Conservation (phyloP, 2,329 filamentous ascomycete species). For the Cryoendolithus antarcticus region DNA sequence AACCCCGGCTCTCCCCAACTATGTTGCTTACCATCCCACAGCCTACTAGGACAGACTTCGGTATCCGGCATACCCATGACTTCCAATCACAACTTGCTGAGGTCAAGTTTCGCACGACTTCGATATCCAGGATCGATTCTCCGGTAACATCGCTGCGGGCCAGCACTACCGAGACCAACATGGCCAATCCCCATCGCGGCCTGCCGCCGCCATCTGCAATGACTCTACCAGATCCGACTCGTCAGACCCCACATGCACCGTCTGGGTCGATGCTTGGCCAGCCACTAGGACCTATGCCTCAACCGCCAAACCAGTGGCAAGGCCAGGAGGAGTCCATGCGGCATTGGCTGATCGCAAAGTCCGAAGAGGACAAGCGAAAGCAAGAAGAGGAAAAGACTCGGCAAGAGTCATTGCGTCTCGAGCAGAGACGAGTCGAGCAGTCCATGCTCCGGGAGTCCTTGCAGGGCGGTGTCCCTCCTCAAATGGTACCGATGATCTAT, state of each 20-base stretch:
- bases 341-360: slow-evolving; percentile 38
- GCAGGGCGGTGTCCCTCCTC: slow-evolving; percentile 38
- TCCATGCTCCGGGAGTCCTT: slow-evolving; percentile 41
- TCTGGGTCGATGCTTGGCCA: slow-evolving; percentile 18
- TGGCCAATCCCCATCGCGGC: slow-evolving; percentile 41
- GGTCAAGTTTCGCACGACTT: slow-evolving; percentile 28
- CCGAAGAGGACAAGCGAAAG: slow-evolving; percentile 40
- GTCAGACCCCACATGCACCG: slow-evolving; percentile 18
- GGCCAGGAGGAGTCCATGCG: slow-evolving; percentile 40
- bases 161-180: slow-evolving; percentile 26
- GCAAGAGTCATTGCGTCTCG: slow-evolving; percentile 36
- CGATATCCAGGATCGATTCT: slow-evolving; percentile 28
- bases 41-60: slow-evolving; percentile 35
- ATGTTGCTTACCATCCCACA: slow-evolving; percentile 42
- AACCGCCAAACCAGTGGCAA: slow-evolving; percentile 31
- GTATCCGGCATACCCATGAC: slow-evolving; percentile 36
- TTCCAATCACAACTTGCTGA: slow-evolving; percentile 29
- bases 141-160: slow-evolving; percentile 29
- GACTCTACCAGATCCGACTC: slow-evolving; percentile 36
- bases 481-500: slow-evolving; percentile 42
- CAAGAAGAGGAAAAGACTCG: slow-evolving; percentile 43
- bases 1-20: slow-evolving; percentile 4
- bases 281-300: slow-evolving; percentile 25
- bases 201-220: slow-evolving; percentile 42
- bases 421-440: slow-evolving; percentile 41